Conservation (phyloP, 1,284 basidiomycete genomes). For the Xerocomus nothofagi region DNA sequence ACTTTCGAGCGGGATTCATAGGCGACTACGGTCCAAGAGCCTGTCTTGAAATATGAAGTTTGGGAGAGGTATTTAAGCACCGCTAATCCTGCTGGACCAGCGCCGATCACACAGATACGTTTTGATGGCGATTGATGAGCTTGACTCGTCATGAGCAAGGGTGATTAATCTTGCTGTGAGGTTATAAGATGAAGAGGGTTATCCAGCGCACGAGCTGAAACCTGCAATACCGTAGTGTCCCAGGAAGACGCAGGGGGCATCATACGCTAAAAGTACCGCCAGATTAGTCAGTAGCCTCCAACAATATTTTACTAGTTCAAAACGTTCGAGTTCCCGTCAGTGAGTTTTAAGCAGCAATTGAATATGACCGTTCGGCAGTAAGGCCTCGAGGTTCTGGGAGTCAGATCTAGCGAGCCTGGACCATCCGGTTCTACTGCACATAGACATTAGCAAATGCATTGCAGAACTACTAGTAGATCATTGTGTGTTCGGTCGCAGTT, state of each 20-base stretch:
- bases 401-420: not conserved
- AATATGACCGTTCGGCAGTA: too few species aligned
- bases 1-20: slow-evolving; percentile 65
- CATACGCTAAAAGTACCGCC: too few species aligned
- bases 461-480: too few species aligned
- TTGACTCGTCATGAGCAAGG: slow-evolving; percentile 10
- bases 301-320: too few species aligned
- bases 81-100: slow-evolving; percentile 66
- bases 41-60: slow-evolving; percentile 52
- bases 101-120: slow-evolving; percentile 67
- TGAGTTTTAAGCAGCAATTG: too few species aligned
- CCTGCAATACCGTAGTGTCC: not conserved
- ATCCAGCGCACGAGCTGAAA: not conserved
- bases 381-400: too few species aligned
- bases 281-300: slow-evolving; percentile 7
- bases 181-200: not conserved
- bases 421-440: not conserved
- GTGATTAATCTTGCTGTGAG: not conserved
- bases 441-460: not conserved
- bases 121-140: slow-evolving; percentile 22
- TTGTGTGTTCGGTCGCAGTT: not conserved
- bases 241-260: too few species aligned
- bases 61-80: slow-evolving; percentile 63
- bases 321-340: too few species aligned
- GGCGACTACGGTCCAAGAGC: slow-evolving; percentile 54